Base-by-base conservation (phyloP, 2,329 filamentous ascomycete species). In the Bimuria novae-zelandiae region DNA sequence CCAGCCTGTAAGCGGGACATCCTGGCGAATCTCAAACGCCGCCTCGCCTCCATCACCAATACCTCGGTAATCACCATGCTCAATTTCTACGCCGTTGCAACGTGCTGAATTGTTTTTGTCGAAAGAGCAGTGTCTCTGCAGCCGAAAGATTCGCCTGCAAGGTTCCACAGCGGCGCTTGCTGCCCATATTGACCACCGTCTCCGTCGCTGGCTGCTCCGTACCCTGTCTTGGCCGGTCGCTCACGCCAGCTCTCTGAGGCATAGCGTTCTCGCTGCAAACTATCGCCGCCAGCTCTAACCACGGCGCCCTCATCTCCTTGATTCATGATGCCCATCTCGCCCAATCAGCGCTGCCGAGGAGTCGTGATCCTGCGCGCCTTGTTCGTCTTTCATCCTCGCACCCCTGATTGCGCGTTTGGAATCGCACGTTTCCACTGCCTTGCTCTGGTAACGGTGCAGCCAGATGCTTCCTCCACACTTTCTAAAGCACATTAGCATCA, bases 221-320 rank as follows among this genome's bases (percentile, higher is more conserved):
- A 54, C 47, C 60, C 39, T 51, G 46, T 41, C 23, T 27, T 54
- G 42, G 46, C 45, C 54, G 52, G 45, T 30, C 54, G 39, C 51
- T 54, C 59, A 49, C 41, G n/a, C 40, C 40, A 40, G 40, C 52
- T 51, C 3, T n/a, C 32, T 21, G 22, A 1, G 44, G 63, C 43
- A 43, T 67, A 60, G 61, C 57, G 32, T 50, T 23, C 5, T 40
- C 42, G 57, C 59, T 57, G 55, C 56, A 70, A 70, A 69, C 63
- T 58, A 64, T 64, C 62, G 55, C 56, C 52, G 51, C 59, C 2
- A 57, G 59, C 54, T 54, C 54, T 49, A 54, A 59, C 58, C 33
- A 63, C 51, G 60, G 59, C 63, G 55, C 62, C 66, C 69, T n/a
- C n/a, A 73, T 72, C 62, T 71, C 68, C 67, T 60, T 62, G 69